A percentile compares a stretch with the other conserved stretches of the same genome.
phyloP scores from a whole-genome alignment of 2,329 filamentous ascomycete species.

The Xylariaceae sp. region DNA sequence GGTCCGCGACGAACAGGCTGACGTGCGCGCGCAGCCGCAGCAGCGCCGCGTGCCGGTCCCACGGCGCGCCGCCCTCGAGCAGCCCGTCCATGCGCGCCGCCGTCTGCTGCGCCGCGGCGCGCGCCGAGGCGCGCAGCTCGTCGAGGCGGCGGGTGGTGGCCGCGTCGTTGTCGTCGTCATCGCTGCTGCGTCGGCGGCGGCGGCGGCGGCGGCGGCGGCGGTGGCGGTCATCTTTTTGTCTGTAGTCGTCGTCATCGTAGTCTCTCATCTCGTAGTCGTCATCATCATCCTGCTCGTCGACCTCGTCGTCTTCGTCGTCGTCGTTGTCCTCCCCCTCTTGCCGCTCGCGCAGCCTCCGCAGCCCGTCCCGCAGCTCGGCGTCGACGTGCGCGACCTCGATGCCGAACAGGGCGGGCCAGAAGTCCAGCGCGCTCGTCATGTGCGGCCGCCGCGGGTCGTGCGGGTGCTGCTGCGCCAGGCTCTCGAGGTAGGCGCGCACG shows the following conservation, averaged over 20 bases:
- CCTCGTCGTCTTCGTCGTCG: slow-evolving; percentile 3
- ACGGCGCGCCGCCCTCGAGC: slow-evolving; percentile 61
- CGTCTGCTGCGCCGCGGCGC: slow-evolving; percentile 54
- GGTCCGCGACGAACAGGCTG: slow-evolving; percentile 66
- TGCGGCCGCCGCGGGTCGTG: slow-evolving; percentile 55
- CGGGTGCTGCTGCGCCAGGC: slow-evolving; percentile 68
- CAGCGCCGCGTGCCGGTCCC: slow-evolving; percentile 58
- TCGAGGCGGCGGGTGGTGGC: slow-evolving; percentile 25
- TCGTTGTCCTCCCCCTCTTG: slow-evolving; percentile 8
- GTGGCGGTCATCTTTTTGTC: slow-evolving; percentile 8
- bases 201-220: neutral
- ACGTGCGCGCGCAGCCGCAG: slow-evolving; percentile 67
- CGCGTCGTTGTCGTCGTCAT: slow-evolving; percentile 13
- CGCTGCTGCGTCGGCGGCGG: slow-evolving; percentile 7
- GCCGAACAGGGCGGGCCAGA: slow-evolving; percentile 74
- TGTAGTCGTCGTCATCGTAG: slow-evolving; percentile 9
- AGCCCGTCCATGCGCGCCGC: slow-evolving; percentile 63
- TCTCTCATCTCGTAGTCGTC: slow-evolving; percentile 7
- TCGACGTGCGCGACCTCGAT: slow-evolving; percentile 73
- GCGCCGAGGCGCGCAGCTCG: slow-evolving; percentile 40
- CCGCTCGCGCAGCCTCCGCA: slow-evolving; percentile 20
- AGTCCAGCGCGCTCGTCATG: slow-evolving; percentile 59
- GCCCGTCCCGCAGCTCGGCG: slow-evolving; percentile 44
- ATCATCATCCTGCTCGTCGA: slow-evolving; percentile 14
- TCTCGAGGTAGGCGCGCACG: slow-evolving; percentile 61